Conservation (phyloP, 1,139 yeast genomes). For the Geotrichum candidum region DNA sequence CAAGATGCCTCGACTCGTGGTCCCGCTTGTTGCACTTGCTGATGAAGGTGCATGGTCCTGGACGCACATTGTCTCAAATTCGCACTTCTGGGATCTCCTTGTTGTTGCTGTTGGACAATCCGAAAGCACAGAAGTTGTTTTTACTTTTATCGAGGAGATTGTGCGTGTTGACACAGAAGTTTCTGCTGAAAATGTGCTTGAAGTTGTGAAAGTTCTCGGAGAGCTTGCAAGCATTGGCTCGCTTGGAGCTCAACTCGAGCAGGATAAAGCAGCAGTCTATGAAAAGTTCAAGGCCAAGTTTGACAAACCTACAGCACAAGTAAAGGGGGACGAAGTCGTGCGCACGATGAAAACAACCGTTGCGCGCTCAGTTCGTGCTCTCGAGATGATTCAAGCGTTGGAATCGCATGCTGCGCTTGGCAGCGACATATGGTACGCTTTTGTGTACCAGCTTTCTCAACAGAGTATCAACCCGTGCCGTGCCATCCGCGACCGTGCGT, state of each 20-base stretch:
- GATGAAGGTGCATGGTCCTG: slow-evolving; percentile 48
- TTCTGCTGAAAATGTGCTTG: slow-evolving; percentile 26
- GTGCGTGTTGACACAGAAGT: slow-evolving; percentile 31
- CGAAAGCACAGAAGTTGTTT: slow-evolving; percentile 44
- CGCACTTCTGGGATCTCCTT: slow-evolving; percentile 55
- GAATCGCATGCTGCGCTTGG: slow-evolving; percentile 17
- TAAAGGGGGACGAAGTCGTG: slow-evolving; percentile 14
- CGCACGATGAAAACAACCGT: slow-evolving; percentile 41
- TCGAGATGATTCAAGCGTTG: slow-evolving; percentile 34
- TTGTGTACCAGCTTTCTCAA: slow-evolving; percentile 61
- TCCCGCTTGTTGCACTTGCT: slow-evolving; percentile 49
- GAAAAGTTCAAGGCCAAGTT: slow-evolving; percentile 11
- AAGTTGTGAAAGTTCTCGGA: slow-evolving; percentile 58
- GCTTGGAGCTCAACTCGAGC: slow-evolving; percentile 71
- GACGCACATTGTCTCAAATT: slow-evolving; percentile 27
- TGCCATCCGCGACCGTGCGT: slow-evolving; percentile 62
- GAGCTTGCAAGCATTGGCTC: slow-evolving; percentile 82
- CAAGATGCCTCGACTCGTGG: slow-evolving; percentile 29
- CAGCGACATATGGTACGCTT: slow-evolving; percentile 23
- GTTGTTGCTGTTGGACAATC: slow-evolving; percentile 54
- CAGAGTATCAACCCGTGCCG: slow-evolving; percentile 87
- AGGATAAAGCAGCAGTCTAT: slow-evolving; percentile 44
- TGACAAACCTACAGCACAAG: slow-evolving; percentile 13
- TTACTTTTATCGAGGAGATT: slow-evolving; percentile 45
- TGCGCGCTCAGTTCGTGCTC: slow-evolving; percentile 54